phyloP scores from a whole-genome alignment of 805 yeast genomes.

The Pichia sporocuriosa region DNA sequence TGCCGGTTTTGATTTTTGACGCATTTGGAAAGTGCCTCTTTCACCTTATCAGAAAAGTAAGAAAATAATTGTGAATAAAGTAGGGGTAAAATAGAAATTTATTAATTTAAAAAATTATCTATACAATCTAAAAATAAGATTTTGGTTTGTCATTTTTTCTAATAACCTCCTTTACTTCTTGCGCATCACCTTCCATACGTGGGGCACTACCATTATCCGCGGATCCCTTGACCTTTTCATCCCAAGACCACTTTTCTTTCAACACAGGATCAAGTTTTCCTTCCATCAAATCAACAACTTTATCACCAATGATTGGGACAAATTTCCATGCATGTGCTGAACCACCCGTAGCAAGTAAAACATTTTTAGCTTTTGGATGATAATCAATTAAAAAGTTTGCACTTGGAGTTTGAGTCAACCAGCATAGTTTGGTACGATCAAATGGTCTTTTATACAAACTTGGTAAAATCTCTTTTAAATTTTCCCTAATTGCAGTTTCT shows the following conservation, averaged over 20 bases:
- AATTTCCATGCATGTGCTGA: conserved; percentile 27
- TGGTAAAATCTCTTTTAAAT: conserved; percentile 22
- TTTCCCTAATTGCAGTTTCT: conserved; percentile 17
- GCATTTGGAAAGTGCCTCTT: too few relatives aligned
- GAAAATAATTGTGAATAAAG: too few relatives aligned
- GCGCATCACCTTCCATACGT: conserved; percentile 22
- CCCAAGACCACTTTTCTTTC: conserved; percentile 20
- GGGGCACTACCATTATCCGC: conserved; percentile 24
- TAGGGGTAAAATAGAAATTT: too few relatives aligned
- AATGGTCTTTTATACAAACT: conserved; percentile 19
- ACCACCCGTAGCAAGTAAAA: conserved; percentile 23
- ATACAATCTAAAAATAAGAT: not conserved
- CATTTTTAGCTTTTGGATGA: conserved; percentile 20
- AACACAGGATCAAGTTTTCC: conserved; percentile 17
- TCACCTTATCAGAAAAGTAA: too few relatives aligned
- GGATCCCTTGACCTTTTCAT: conserved; percentile 13
- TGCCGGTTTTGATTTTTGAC: too few relatives aligned
- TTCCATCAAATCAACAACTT: conserved; percentile 20
- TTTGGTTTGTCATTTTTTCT: not conserved
- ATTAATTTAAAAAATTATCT: too few relatives aligned
- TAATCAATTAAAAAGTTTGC: conserved; percentile 22
- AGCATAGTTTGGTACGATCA: conserved; percentile 23
- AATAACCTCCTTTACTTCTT: conserved; percentile 13
- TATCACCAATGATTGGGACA: conserved; percentile 24
- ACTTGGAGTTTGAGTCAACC: conserved; percentile 23